phyloP scores from a whole-genome alignment of 192 early-diverging fungal species.

The Coemansia sp. region DNA sequence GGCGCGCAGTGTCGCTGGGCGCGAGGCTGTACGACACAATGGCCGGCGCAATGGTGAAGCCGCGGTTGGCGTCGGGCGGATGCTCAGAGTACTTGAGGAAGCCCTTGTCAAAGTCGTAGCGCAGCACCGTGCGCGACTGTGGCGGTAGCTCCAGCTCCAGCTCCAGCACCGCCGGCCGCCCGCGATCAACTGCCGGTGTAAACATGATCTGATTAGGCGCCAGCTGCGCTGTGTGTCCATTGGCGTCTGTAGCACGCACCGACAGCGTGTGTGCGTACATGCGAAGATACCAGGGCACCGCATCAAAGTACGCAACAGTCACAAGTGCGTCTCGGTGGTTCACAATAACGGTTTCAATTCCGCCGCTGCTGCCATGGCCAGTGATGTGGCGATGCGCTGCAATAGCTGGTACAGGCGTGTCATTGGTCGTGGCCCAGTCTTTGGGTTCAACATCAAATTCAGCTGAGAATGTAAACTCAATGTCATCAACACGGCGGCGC shows the following conservation, averaged over 20 bases:
- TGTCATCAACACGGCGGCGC: conserved; percentile 14
- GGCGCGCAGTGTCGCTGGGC: conserved; percentile 16
- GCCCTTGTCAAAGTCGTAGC: conserved; percentile 85
- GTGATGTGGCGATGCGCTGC: conserved; percentile 47
- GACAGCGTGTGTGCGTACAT: conserved; percentile 87
- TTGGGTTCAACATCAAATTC: neutral
- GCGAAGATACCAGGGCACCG: conserved; percentile 90
- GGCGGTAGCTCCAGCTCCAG: conserved; percentile 66
- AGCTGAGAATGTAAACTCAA: conserved; percentile 13
- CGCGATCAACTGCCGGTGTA: conserved; percentile 76
- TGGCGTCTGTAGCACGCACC: conserved; percentile 28
- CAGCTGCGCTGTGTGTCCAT: conserved; percentile 9
- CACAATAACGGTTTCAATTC: conserved; percentile 69
- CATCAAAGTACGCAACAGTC: conserved; percentile 68
- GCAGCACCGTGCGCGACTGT: conserved; percentile 64
- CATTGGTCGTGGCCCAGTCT: neutral
- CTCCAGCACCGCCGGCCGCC: conserved; percentile 80
- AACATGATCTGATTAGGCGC: conserved; percentile 38
- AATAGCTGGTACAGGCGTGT: neutral
- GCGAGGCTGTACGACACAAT: conserved; percentile 53
- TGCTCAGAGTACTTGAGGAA: conserved; percentile 96
- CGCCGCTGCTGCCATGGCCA: conserved; percentile 80
- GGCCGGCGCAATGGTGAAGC: conserved; percentile 85
- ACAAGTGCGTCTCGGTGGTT: conserved; percentile 60
- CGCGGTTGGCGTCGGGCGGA: conserved; percentile 93